A percentile compares a stretch with the other conserved stretches of the same genome.
Evolutionary conservation across 768 basidiomycete species (phyloP).

Genomic region (Lactarius pseudohatsudake): DNA sequence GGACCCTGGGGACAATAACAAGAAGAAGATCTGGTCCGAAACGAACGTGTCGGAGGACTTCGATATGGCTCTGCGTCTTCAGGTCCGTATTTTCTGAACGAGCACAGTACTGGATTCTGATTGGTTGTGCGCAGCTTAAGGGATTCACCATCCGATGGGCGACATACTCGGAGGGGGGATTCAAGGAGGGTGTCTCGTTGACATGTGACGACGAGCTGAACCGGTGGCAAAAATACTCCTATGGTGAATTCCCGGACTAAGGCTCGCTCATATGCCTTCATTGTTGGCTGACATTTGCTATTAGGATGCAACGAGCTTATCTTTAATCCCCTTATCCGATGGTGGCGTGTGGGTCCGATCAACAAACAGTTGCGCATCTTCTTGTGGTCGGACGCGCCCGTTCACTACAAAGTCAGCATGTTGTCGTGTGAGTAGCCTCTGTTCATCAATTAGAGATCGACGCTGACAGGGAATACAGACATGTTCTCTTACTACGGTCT

Average conservation of each 20-base stretch:
- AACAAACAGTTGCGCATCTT: slow-evolving; percentile 77
- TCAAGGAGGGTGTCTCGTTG: slow-evolving; percentile 89
- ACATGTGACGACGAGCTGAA: slow-evolving; percentile 91
- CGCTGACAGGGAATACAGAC: slow-evolving; percentile 31
- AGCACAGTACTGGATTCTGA: neutral
- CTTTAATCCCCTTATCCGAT: slow-evolving; percentile 78
- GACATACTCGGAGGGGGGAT: slow-evolving; percentile 79
- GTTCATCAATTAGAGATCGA: too few relatives aligned
- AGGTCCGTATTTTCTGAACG: slow-evolving; percentile 27
- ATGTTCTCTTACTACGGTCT: slow-evolving; percentile 61
- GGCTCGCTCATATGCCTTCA: neutral
- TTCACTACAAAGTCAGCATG: slow-evolving; percentile 84
- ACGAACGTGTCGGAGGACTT: slow-evolving; percentile 82
- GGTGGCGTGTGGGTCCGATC: slow-evolving; percentile 81
- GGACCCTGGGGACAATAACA: slow-evolving; percentile 60
- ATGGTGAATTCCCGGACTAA: slow-evolving; percentile 45
- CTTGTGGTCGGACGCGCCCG: slow-evolving; percentile 72
- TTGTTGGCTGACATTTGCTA: slow-evolving; percentile 2
- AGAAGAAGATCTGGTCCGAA: slow-evolving; percentile 78
- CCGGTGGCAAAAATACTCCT: slow-evolving; percentile 88
- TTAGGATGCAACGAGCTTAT: slow-evolving; percentile 73
- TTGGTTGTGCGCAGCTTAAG: slow-evolving; percentile 35
- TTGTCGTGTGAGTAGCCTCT: slow-evolving; percentile 54
- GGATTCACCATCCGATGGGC: slow-evolving; percentile 84
- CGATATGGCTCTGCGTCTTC: slow-evolving; percentile 73